Percentiles rank a stretch among this genome's conserved stretches.
Conservation (phyloP, 257 asterid genomes). For the Solanum stenotomum region DNA sequence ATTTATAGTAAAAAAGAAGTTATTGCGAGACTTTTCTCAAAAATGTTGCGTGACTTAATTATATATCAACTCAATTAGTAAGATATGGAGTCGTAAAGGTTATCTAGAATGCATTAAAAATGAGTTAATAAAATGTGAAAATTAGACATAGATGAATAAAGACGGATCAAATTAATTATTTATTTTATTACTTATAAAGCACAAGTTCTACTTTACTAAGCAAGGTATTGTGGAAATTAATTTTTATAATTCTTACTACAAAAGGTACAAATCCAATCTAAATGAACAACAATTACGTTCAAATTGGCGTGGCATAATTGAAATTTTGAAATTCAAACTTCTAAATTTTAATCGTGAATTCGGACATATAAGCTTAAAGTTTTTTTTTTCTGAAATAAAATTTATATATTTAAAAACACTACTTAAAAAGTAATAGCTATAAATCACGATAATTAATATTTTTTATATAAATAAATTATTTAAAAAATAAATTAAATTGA, state of each 20-base stretch:
- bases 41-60: not conserved
- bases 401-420: not conserved
- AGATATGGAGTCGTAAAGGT: not conserved
- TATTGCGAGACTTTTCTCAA: not conserved
- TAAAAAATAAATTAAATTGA: not conserved
- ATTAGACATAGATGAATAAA: not conserved
- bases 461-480: not conserved
- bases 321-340: not conserved
- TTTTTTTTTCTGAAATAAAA: not conserved
- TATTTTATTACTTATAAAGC: not conserved
- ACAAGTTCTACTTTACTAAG: not conserved
- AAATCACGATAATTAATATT: not conserved
- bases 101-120: not conserved
- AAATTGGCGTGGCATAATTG: not conserved
- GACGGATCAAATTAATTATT: not conserved
- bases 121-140: not conserved
- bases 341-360: not conserved
- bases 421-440: not conserved
- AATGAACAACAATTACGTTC: not conserved
- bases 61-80: too few species aligned
- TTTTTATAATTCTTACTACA: not conserved
- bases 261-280: not conserved
- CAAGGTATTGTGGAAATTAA: not conserved
- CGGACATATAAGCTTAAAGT: accelerated
- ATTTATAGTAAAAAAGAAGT: not conserved